Evolutionary conservation across 1,139 yeast species (phyloP).

Genomic region (Candida anutae): DNA sequence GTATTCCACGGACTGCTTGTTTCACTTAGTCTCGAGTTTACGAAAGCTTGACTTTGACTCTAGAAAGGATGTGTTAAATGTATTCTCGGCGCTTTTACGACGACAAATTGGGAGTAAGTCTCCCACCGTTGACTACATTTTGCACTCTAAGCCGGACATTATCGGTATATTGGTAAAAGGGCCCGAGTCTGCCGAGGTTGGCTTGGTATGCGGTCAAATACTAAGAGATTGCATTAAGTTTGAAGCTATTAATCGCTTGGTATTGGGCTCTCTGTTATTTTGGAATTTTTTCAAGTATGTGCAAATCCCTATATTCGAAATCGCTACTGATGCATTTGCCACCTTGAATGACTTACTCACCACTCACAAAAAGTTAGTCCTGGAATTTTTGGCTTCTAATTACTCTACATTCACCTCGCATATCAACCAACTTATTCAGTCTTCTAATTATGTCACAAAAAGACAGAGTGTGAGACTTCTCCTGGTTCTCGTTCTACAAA

Average conservation of each 20-base stretch:
- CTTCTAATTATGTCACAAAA: constrained; percentile 82
- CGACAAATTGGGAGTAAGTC: constrained; percentile 70
- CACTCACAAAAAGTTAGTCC: constrained; percentile 57
- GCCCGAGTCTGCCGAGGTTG: constrained; percentile 60
- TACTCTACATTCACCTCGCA: constrained; percentile 48
- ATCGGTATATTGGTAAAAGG: constrained; percentile 57
- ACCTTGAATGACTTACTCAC: constrained; percentile 67
- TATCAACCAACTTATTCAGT: constrained; percentile 64
- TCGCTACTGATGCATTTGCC: constrained; percentile 83
- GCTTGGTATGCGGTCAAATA: constrained; percentile 70
- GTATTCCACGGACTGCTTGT: constrained; percentile 63
- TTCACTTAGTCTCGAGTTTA: constrained; percentile 50
- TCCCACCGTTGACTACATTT: constrained; percentile 82
- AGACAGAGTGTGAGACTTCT: constrained; percentile 81
- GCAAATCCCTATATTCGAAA: constrained; percentile 71
- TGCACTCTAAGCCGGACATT: constrained; percentile 54
- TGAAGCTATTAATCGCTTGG: constrained; percentile 58
- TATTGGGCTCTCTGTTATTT: constrained; percentile 47
- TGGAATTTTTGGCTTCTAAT: constrained; percentile 57
- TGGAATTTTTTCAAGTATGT: constrained; percentile 85
- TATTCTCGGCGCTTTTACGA: constrained; percentile 72
- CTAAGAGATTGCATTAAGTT: constrained; percentile 80
- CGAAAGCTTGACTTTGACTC: constrained; percentile 77
- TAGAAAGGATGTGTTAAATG: constrained; percentile 68
- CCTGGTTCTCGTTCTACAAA: constrained; percentile 65